A percentile compares a stretch with the other conserved stretches of the same genome.
Evolutionary conservation across 148 eudicot species (phyloP).

Genomic region (Chenopodium formosanum): DNA sequence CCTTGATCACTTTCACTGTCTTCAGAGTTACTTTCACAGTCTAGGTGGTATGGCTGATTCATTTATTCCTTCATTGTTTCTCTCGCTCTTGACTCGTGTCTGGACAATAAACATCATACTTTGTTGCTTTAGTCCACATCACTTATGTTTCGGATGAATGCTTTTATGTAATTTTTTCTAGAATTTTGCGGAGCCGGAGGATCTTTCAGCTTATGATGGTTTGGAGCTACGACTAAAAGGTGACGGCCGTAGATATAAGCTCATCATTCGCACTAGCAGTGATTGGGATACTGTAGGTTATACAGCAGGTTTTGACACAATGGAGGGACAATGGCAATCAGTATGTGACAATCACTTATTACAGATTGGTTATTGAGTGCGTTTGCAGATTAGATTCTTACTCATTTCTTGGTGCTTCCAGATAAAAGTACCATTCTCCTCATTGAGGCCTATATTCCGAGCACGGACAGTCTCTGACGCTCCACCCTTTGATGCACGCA

Average conservation of each 20-base stretch:
- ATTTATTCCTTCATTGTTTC: background rate
- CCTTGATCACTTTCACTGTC: background rate
- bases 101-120: background rate
- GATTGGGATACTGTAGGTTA: conserved; percentile 99
- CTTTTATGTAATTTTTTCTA: conserved; percentile 31
- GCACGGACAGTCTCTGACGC: conserved; percentile 81
- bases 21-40: background rate
- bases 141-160: background rate
- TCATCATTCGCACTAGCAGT: conserved; percentile 82
- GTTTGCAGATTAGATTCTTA: conserved; percentile 7
- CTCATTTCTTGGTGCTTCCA: conserved; percentile 27
- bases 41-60: background rate
- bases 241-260: conserved; percentile 84
- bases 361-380: conserved; percentile 3
- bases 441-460: conserved; percentile 82
- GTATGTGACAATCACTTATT: conserved; percentile 44
- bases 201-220: conserved; percentile 94
- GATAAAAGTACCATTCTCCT: conserved; percentile 73
- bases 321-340: conserved; percentile 95
- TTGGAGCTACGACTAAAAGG: conserved; percentile 84
- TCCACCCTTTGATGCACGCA: conserved; percentile 70
- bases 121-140: background rate
- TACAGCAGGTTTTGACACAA: conserved; percentile 79
- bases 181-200: conserved; percentile 84
- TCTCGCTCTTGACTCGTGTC: background rate